Percentiles rank a stretch among this genome's conserved stretches.
phyloP scores from a whole-genome alignment of 345 rosid genomes.

The Chamaenerion angustifolium region DNA sequence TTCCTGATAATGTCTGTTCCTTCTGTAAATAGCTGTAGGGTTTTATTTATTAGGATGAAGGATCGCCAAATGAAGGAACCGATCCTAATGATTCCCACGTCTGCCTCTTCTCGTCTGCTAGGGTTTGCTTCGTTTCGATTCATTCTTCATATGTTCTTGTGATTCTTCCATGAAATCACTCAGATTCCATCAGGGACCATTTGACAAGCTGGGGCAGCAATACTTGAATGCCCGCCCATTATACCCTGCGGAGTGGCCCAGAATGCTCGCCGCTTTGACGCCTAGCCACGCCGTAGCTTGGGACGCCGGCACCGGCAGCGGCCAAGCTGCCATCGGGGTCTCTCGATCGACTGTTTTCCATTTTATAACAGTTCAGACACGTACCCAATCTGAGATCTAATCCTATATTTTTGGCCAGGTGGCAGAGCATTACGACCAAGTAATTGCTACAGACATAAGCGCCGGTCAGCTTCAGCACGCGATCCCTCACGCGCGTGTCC shows the following conservation, averaged over 20 bases:
- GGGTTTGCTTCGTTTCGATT: no score
- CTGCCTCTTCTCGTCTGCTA: no score
- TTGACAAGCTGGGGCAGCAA: slow-evolving; percentile 41
- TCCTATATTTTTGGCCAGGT: slow-evolving; percentile 16
- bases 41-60: no score
- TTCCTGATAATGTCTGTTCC: no score
- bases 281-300: slow-evolving; percentile 36
- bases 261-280: slow-evolving; percentile 37
- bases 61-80: no score
- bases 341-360: slow-evolving; percentile 1
- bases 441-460: slow-evolving; percentile 35
- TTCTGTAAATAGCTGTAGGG: no score
- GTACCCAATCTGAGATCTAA: no score
- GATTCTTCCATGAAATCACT: no score
- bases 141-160: no score
- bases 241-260: slow-evolving; percentile 44
- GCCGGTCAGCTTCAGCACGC: slow-evolving; percentile 31
- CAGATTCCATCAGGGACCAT: no score
- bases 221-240: slow-evolving; percentile 42
- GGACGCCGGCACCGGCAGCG: slow-evolving; percentile 64
- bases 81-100: no score
- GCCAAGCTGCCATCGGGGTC: slow-evolving; percentile 59
- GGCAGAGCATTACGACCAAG: slow-evolving; percentile 37
- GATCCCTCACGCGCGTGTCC: slow-evolving; percentile 22
- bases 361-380: no score